phyloP scores from a whole-genome alignment of 2,329 filamentous ascomycete genomes.

The Mariannaea elegans region DNA sequence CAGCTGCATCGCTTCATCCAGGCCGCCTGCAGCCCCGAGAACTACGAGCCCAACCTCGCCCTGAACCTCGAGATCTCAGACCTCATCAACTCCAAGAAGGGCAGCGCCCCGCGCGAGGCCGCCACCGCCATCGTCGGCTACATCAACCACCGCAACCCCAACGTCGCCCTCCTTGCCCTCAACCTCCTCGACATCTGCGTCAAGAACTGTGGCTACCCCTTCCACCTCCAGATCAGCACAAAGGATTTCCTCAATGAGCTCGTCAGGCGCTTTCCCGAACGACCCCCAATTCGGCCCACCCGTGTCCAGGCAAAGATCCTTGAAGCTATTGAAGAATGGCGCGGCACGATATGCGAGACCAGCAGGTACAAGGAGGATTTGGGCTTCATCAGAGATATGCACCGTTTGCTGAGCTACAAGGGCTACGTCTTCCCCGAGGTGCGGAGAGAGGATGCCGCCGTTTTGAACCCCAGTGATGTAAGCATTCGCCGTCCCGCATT shows the following conservation, averaged over 20 bases:
- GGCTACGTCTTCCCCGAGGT: constrained; percentile 96
- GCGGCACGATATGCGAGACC: constrained; percentile 96
- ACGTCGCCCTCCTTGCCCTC: constrained; percentile 89
- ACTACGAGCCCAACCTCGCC: constrained; percentile 97
- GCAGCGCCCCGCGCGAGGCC: constrained; percentile 92
- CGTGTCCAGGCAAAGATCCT: constrained; percentile 92
- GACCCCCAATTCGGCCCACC: constrained; percentile 85
- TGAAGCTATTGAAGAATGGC: constrained; percentile 98
- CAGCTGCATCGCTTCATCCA: constrained; percentile 95
- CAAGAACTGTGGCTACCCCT: constrained; percentile 99
- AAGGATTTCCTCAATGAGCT: constrained; percentile 99
- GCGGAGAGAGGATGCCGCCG: constrained; percentile 90
- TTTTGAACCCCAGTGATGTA: constrained; percentile 96
- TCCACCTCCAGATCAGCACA: constrained; percentile 97
- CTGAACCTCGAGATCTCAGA: constrained; percentile 96
- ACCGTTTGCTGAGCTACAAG: constrained; percentile 93
- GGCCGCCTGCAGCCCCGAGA: constrained; percentile 94
- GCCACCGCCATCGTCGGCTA: constrained; percentile 92
- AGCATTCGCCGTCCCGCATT: constrained; percentile 48
- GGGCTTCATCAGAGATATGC: constrained; percentile 97
- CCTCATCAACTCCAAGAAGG: constrained; percentile 97
- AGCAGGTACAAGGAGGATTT: constrained; percentile 97
- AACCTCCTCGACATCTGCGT: constrained; percentile 97
- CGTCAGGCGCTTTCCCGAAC: constrained; percentile 92
- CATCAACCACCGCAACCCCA: constrained; percentile 96